Percentiles rank a stretch among this genome's conserved stretches.
These are phyloP conservation scores for Ogataea methanolica DNA, from an alignment of 805 yeast genomes.

Conservation along the genomic window DNA sequence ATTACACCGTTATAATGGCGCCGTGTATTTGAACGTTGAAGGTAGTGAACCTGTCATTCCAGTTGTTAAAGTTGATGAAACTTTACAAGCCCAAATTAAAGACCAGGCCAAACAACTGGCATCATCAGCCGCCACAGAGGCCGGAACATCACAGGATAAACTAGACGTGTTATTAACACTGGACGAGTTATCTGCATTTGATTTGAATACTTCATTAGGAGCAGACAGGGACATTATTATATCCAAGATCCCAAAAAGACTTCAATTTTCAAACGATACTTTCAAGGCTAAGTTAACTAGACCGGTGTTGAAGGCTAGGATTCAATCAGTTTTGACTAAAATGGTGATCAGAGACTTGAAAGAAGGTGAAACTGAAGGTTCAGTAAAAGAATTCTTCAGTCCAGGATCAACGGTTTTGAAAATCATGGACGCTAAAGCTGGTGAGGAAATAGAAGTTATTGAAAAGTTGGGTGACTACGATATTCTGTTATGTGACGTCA, in stretches of 20 bases:
- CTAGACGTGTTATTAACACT: conserved; percentile 14
- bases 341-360: conserved; percentile 7
- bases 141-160: neutral
- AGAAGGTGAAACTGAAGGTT: conserved; percentile 9
- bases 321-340: conserved; percentile 9
- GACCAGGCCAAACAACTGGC: conserved; percentile 3
- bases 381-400: conserved; percentile 18
- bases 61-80: conserved; percentile 22
- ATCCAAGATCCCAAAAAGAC: conserved; percentile 23
- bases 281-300: conserved; percentile 12
- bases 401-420: conserved; percentile 14
- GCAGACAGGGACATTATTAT: conserved; percentile 18
- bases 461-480: conserved; percentile 19
- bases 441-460: conserved; percentile 12
- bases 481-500: conserved; percentile 12
- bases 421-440: conserved; percentile 10
- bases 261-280: conserved; percentile 24
- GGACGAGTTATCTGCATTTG: conserved; percentile 25
- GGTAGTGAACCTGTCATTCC: conserved; percentile 30
- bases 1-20: conserved; percentile 68
- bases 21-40: conserved; percentile 52
- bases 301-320: conserved; percentile 9
- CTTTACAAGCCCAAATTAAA: conserved; percentile 5
- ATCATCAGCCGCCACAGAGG: neutral
- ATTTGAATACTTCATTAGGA: conserved; percentile 17